Conservation (phyloP, 1,284 basidiomycete genomes). For the Pulveroboletus sp. region DNA sequence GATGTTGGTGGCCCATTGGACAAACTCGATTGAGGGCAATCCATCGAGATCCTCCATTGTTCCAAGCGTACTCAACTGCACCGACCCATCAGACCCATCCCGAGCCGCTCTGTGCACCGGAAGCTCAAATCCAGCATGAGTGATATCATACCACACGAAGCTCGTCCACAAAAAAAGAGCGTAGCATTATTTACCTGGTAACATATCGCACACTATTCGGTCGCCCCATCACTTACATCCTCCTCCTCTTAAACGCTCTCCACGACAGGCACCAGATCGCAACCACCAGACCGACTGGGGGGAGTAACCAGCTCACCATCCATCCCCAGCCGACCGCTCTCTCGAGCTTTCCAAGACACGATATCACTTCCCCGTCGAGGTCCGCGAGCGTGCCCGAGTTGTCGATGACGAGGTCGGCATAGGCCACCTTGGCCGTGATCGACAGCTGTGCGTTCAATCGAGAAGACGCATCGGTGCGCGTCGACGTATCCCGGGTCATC, state of each 20-base stretch:
- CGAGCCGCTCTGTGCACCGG: no score
- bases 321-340: slow-evolving; percentile 59
- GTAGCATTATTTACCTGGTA: neutral
- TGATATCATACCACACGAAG: neutral
- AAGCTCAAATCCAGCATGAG: neutral
- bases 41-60: no score
- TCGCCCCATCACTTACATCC: neutral
- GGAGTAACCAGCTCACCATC: slow-evolving; percentile 78
- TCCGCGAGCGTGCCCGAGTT: slow-evolving; percentile 79
- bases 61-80: no score
- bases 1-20: no score
- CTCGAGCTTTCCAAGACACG: slow-evolving; percentile 57
- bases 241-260: slow-evolving; percentile 18
- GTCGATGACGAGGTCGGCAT: slow-evolving; percentile 87
- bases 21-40: no score
- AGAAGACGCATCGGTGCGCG: slow-evolving; percentile 59
- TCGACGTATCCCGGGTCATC: slow-evolving; percentile 62
- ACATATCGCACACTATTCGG: neutral
- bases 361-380: slow-evolving; percentile 66
- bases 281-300: slow-evolving; percentile 59
- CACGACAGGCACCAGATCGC: slow-evolving; percentile 22
- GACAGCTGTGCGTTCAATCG: slow-evolving; percentile 82
- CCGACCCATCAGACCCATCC: no score
- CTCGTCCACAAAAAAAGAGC: neutral
- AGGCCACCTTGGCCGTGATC: slow-evolving; percentile 74